These are phyloP conservation scores for Nannochloropsis gaditana DNA, from an alignment of 108 stramenopile genomes.

Conservation along the genomic window DNA sequence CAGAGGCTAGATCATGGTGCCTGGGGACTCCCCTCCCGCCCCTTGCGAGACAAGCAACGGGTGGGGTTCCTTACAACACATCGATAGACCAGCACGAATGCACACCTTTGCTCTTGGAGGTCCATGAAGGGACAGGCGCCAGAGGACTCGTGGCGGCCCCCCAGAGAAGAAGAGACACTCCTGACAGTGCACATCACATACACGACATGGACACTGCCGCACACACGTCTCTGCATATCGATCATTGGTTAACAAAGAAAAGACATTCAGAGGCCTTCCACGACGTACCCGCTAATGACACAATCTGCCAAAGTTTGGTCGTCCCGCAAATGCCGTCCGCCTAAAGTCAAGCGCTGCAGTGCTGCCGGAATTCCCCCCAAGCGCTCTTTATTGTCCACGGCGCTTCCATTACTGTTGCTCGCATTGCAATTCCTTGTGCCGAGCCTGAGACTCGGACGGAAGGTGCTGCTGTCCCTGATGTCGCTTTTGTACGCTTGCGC, in stretches of 20 bases:
- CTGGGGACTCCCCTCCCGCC: too few species aligned
- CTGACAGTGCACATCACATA: neutral
- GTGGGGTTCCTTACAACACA: neutral
- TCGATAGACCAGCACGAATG: neutral
- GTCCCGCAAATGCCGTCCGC: slow-evolving; percentile 28
- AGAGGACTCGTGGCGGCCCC: neutral
- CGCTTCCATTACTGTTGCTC: neutral
- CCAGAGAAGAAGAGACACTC: neutral
- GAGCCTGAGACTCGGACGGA: neutral
- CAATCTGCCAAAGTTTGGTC: neutral
- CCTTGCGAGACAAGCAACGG: too few species aligned
- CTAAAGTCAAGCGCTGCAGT: slow-evolving; percentile 40
- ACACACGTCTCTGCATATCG: too few species aligned
- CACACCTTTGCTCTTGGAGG: neutral
- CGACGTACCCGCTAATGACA: slow-evolving; percentile 33
- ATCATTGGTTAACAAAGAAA: too few species aligned
- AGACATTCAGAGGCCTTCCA: neutral
- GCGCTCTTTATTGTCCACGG: neutral
- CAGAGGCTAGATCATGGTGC: neutral
- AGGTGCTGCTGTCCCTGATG: neutral
- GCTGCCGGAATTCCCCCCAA: slow-evolving; percentile 30
- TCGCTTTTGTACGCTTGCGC: neutral
- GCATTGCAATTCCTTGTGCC: neutral
- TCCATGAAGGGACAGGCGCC: slow-evolving; percentile 14
- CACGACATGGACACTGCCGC: too few species aligned